Percentiles rank a stretch among this genome's conserved stretches.
These are phyloP conservation scores for Pseudogymnoascus sp. DNA, from an alignment of 2,329 filamentous ascomycete genomes.

Conservation along the genomic window DNA sequence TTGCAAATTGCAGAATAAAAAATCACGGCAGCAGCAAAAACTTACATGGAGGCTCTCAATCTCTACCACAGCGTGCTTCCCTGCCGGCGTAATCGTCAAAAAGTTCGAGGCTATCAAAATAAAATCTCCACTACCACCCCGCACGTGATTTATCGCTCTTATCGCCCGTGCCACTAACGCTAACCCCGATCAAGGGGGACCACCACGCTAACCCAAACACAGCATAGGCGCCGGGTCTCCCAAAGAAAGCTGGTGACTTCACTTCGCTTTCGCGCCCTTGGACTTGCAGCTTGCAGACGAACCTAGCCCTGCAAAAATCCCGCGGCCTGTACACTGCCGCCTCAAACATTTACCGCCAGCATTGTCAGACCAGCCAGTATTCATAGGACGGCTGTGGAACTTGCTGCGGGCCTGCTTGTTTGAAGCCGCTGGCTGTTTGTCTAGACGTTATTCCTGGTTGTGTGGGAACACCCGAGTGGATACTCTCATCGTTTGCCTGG, in stretches of 20 bases:
- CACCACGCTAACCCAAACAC: background rate
- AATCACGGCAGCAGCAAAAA: background rate
- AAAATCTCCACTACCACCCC: constrained; percentile 8
- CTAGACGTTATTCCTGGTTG: background rate
- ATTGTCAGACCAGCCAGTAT: background rate
- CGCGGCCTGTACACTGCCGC: background rate
- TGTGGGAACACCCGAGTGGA: constrained; percentile 10
- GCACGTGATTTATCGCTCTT: constrained; percentile 12
- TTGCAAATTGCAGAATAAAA: background rate
- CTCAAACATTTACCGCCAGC: constrained; percentile 2
- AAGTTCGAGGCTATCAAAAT: constrained; percentile 13
- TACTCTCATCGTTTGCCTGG: constrained; percentile 7
- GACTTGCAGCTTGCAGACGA: background rate
- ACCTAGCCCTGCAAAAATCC: background rate
- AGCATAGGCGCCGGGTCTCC: background rate
- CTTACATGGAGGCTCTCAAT: constrained; percentile 16
- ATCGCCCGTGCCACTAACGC: constrained; percentile 4
- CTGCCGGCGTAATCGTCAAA: background rate
- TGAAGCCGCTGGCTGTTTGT: background rate
- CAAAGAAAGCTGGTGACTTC: constrained; percentile 7
- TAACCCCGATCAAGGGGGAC: constrained; percentile 1
- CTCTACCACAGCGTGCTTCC: constrained; percentile 4
- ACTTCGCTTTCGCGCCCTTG: background rate
- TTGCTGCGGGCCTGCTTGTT: constrained; percentile 7
- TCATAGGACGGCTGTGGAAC: background rate